Evolutionary conservation across 1,284 basidiomycete genomes (phyloP).

Genomic region (Malassezia caprae): DNA sequence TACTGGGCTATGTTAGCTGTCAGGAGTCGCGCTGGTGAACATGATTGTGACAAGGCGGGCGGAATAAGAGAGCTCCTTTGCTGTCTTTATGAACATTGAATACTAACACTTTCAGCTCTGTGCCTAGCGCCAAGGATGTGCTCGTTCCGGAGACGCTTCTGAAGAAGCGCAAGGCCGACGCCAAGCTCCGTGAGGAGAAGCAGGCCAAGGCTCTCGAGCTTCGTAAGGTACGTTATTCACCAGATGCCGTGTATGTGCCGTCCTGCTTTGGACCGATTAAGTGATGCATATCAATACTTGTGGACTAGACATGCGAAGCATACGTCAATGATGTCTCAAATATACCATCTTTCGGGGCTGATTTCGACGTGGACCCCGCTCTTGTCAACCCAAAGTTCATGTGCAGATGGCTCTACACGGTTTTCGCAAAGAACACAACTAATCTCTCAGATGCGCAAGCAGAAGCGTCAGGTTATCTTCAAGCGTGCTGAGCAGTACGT

Average conservation of each 20-base stretch:
- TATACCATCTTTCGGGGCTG: conserved; percentile 49
- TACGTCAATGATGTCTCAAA: conserved; percentile 41
- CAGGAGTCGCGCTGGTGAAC: neutral
- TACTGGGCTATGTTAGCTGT: neutral
- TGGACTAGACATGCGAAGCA: conserved; percentile 35
- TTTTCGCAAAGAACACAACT: neutral
- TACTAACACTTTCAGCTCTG: conserved; percentile 27
- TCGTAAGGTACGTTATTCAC: conserved; percentile 64
- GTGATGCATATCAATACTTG: conserved; percentile 39
- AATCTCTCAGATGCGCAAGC: conserved; percentile 15
- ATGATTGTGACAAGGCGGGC: neutral
- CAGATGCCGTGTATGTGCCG: neutral
- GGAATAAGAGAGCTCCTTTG: neutral
- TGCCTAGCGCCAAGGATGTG: conserved; percentile 42
- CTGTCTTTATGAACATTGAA: neutral
- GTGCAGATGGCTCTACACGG: neutral
- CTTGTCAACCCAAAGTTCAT: neutral
- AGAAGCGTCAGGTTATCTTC: conserved; percentile 92
- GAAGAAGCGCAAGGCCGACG: conserved; percentile 87
- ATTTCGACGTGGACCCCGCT: conserved; percentile 14
- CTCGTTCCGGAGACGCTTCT: conserved; percentile 48
- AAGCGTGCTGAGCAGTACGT: conserved; percentile 98
- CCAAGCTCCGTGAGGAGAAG: conserved; percentile 93
- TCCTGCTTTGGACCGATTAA: conserved; percentile 1
- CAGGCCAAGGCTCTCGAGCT: conserved; percentile 72